Conservation (phyloP, 2,329 filamentous ascomycete species). For the Bipolaris sorokiniana region DNA sequence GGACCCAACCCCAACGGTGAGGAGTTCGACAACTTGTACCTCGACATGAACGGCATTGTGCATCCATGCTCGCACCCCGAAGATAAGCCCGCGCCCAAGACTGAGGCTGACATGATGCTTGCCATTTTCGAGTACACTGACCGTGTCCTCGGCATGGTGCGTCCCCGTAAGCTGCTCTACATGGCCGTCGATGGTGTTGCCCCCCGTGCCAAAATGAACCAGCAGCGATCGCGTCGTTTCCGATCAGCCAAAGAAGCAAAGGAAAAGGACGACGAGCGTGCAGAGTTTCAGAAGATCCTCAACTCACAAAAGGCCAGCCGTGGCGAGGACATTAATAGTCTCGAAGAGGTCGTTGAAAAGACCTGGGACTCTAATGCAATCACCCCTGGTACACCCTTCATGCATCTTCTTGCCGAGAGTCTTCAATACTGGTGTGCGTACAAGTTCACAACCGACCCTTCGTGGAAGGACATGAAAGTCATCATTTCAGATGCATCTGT, state of each 20-base stretch:
- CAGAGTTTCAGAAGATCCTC: conserved; percentile 83
- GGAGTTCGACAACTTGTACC: conserved; percentile 96
- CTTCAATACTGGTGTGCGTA: conserved; percentile 97
- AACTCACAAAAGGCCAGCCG: conserved; percentile 70
- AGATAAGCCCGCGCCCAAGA: conserved; percentile 85
- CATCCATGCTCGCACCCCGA: conserved; percentile 98
- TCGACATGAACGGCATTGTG: conserved; percentile 99
- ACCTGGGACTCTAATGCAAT: conserved; percentile 91
- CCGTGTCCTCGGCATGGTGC: conserved; percentile 97
- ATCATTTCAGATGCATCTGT: conserved; percentile 99
- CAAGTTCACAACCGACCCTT: conserved; percentile 95
- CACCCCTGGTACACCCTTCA: conserved; percentile 96
- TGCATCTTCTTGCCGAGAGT: conserved; percentile 91
- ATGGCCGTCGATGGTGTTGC: conserved; percentile 98
- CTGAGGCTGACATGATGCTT: conserved; percentile 99
- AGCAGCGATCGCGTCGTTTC: conserved; percentile 95
- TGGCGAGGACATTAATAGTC: conserved; percentile 61
- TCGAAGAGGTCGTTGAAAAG: conserved; percentile 75
- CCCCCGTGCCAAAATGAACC: conserved; percentile 99
- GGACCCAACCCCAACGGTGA: conserved; percentile 93
- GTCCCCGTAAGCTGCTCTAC: conserved; percentile 93
- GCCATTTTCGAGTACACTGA: conserved; percentile 99
- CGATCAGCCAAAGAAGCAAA: conserved; percentile 91
- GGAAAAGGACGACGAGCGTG: conserved; percentile 91
- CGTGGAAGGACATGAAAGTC: conserved; percentile 89